Evolutionary conservation across 2,329 filamentous ascomycete species (phyloP), one percentile per base, ranked within the genome.

Genomic region (Didymella sp.): DNA sequence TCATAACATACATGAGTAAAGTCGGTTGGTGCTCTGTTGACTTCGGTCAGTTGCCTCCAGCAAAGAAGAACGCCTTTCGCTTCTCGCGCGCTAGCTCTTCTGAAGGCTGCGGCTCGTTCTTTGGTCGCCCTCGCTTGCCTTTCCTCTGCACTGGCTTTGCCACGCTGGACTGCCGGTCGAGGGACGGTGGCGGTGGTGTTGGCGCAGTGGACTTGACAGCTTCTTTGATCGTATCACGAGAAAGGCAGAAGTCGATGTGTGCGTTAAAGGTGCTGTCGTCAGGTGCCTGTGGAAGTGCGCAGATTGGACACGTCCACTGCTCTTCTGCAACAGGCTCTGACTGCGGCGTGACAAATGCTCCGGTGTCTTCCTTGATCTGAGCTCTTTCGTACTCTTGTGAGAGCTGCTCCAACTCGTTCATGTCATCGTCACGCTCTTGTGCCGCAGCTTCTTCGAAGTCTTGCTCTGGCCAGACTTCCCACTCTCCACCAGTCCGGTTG

Each of bases 161-260:
- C 1, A 49, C 31, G 11, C 48, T 60, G 4, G 51, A 17, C 17
- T 62, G 61, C 37, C 58, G 66, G 12, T 62, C 56, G 0, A 55
- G 35, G 6, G 41, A 22, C 5, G 58, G 31, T 2, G 64, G 51
- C 5, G 72, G 70, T 2, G 65, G 35, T 8, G 59, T 30, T 4
- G 69, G 63, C 2, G 66, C 59, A 5, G 72, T 74, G 2, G 64
- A 82, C 55, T 91, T 87, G 1, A 95, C 88, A 0, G 87, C 89
- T 68, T 97, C 91, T 42, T 89, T 89, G 67, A 99, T 98, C 0
- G 92, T 91, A 69, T 90, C 87, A 52, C 88, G 84, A 0, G 93
- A 97, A 1, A 99, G 83, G 73, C 95, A 99, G 8, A 90, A 84
- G 73, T 99, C 95, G 48, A 99, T 92, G 70, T 99, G 95, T 54